A percentile compares a stretch with the other conserved stretches of the same genome.
These are phyloP conservation scores for Thuidium tamariscinum DNA, from an alignment of 225 moss, liverwort and hornwort genomes.

Conservation along the genomic window DNA sequence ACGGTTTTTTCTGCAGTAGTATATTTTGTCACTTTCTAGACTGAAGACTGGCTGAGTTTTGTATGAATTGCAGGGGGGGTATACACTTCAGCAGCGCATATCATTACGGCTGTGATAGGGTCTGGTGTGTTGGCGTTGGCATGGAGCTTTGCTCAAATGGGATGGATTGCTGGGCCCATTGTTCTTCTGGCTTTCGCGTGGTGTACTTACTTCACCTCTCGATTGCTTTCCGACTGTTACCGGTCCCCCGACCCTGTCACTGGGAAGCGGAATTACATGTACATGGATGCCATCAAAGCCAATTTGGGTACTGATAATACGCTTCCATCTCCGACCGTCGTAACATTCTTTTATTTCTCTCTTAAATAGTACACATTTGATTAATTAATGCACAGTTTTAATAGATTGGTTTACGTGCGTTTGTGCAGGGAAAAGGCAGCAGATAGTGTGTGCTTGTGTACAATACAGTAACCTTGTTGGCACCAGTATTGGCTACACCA, in stretches of 20 bases:
- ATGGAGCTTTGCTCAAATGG: conserved; percentile 87
- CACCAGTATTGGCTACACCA: conserved; percentile 77
- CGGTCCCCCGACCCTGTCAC: conserved; percentile 48
- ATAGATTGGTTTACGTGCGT: background rate
- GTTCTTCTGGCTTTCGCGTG: conserved; percentile 50
- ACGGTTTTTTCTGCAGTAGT: background rate
- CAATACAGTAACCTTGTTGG: conserved; percentile 83
- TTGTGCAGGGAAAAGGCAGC: conserved; percentile 22
- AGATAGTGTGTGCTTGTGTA: conserved; percentile 35
- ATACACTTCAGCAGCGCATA: conserved; percentile 54
- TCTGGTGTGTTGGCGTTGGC: conserved; percentile 65
- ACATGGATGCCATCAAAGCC: conserved; percentile 76
- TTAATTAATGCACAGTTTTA: too few relatives aligned
- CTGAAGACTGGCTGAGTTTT: too few relatives aligned
- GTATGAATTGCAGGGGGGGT: conserved; percentile 24
- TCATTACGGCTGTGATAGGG: conserved; percentile 85
- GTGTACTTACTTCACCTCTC: conserved; percentile 65
- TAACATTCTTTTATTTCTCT: background rate
- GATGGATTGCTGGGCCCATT: conserved; percentile 77
- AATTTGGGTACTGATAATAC: conserved; percentile 32
- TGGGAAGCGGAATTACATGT: conserved; percentile 71
- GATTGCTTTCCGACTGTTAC: conserved; percentile 63
- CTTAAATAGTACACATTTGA: background rate
- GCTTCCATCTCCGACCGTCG: background rate
- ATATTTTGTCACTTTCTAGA: background rate